Percentiles rank a stretch among this genome's conserved stretches.
phyloP scores from a whole-genome alignment of 1,139 yeast species.

The Suhomyces coccinellae region DNA sequence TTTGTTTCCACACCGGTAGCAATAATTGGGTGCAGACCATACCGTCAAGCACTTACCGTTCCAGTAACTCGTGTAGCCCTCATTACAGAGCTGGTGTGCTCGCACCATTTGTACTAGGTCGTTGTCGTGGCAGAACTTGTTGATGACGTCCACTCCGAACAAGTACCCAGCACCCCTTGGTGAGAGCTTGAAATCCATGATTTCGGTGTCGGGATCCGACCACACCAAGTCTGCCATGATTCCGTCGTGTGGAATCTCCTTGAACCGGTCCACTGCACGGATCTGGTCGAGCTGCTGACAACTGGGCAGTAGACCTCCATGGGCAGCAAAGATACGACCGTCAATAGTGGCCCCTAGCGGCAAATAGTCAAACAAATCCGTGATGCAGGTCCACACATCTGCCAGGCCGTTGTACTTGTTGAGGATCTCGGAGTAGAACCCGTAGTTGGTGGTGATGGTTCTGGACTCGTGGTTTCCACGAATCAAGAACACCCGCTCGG shows the following conservation, averaged over 20 bases:
- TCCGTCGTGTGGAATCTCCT: conserved; percentile 97
- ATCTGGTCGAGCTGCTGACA: conserved; percentile 93
- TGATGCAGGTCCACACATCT: conserved; percentile 83
- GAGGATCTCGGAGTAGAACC: conserved; percentile 91
- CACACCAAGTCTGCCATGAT: conserved; percentile 99
- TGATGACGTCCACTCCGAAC: conserved; percentile 88
- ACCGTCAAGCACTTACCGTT: conserved; percentile 90
- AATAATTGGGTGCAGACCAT: conserved; percentile 98
- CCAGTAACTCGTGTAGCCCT: conserved; percentile 91
- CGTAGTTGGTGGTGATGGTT: conserved; percentile 94
- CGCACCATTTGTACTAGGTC: conserved; percentile 78
- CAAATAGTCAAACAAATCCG: conserved; percentile 89
- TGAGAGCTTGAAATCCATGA: conserved; percentile 79
- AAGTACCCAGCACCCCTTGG: conserved; percentile 98
- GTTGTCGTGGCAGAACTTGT: conserved; percentile 79
- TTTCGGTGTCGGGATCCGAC: conserved; percentile 95
- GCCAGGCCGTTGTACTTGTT: conserved; percentile 79
- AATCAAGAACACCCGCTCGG: conserved; percentile 73
- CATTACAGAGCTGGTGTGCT: conserved; percentile 96
- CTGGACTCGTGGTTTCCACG: conserved; percentile 96
- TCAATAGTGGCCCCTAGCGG: conserved; percentile 93
- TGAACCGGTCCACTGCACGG: conserved; percentile 81
- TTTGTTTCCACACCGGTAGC: conserved; percentile 94
- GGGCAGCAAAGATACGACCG: conserved; percentile 89
- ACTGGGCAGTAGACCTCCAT: conserved; percentile 94